Base-by-base conservation (phyloP, 768 basidiomycete species). In the Termitomyces sp. region DNA sequence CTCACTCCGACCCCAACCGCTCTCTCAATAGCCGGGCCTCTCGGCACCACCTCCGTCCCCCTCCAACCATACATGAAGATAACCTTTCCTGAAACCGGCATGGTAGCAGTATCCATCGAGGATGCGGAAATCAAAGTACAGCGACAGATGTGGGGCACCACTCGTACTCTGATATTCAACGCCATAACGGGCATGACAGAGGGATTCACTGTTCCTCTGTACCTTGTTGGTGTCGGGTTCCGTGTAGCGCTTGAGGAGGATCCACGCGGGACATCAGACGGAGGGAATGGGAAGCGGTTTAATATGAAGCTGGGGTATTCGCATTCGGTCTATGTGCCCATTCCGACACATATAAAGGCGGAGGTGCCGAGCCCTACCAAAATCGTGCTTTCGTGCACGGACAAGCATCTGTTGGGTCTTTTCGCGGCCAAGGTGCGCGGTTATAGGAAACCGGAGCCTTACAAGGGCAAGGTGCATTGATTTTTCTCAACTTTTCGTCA, bases 161-260 rank as follows among this genome's bases (percentile, higher is more conserved):
- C 92, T 14, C 85, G 95, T 53, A 89, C 94, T 0, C 79, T 94
- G 62, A 90, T 98, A 68, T 77, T 81, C 62, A 98, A 98, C 68
- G 94, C 95, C 16, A 83, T 99, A 61, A 79, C 75, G 14, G 96
- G 96, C 43, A 92, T 98, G 79, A 89, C 92, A 5, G 82, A 86
- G 58, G 95, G 95, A 4, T 98, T 92, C 74, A 80, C 80, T 0
- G 79, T 92, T 9, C 87, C 92, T 14, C 71, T 99, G 16, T 88
- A 87, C 67, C 83, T 99, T 60, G 95, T 98, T 60, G 96, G 96
- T 18, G 94, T 99, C 34, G 95, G 96, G 2, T 99, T 93, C 75
- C 81, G 96, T 66, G 94, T 87, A 8, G 84, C 84, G 3, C 71
- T 98, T 57, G 96, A 99, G 74, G 80, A 82, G 10, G 88, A 91